A percentile compares a stretch with the other conserved stretches of the same genome.
phyloP scores from a whole-genome alignment of 495 filamentous ascomycete genomes.

The Podospora conica region DNA sequence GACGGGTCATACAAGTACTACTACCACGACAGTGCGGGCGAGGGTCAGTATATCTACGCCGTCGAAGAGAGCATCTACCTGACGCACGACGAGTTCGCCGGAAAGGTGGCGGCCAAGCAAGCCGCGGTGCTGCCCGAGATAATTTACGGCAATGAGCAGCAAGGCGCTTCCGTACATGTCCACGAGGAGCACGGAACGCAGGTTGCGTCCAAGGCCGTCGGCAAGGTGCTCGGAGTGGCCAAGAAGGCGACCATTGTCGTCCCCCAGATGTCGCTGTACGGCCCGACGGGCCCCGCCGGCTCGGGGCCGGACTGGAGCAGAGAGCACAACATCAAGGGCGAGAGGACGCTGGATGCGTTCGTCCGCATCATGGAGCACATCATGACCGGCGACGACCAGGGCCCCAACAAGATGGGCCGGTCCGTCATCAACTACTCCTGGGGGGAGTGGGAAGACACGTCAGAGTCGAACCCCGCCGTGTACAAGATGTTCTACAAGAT shows the following conservation, averaged over 20 bases:
- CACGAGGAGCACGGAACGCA: conserved; percentile 3
- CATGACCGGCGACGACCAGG: neutral
- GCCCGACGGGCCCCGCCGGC: neutral
- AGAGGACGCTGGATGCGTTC: neutral
- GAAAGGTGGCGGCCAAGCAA: neutral
- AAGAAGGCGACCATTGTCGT: neutral
- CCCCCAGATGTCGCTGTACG: neutral
- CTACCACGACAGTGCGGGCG: neutral
- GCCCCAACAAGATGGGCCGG: conserved; percentile 1
- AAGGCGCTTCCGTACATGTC: no score
- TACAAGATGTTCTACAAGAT: neutral
- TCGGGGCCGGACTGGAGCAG: neutral
- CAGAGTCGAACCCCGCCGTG: neutral
- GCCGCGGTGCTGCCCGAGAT: no score
- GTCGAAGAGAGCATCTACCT: neutral
- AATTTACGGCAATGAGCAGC: neutral
- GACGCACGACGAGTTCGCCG: neutral
- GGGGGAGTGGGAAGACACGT: neutral
- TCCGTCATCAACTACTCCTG: conserved; percentile 5
- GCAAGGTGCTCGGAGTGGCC: neutral
- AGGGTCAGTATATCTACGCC: neutral
- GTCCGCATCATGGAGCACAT: conserved; percentile 1
- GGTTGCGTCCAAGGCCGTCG: neutral
- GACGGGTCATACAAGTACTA: neutral
- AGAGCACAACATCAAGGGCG: neutral